Percentiles rank a stretch among this genome's conserved stretches.
Evolutionary conservation across 495 filamentous ascomycete species (phyloP).

Genomic region (Penicillium paradoxum): DNA sequence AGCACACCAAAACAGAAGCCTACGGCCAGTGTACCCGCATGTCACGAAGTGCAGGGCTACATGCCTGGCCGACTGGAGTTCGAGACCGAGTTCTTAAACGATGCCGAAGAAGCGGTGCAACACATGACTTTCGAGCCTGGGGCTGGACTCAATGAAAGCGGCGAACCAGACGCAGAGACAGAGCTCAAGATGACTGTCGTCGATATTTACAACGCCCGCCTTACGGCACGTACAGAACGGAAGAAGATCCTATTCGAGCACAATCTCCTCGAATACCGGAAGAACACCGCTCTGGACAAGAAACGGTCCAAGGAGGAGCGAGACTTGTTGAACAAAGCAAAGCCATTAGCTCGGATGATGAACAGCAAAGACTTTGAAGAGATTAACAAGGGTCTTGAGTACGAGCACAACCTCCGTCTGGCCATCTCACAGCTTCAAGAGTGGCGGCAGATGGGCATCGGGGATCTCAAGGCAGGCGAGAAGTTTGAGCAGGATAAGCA

Average conservation of each 20-base stretch:
- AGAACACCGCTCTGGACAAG: constrained; percentile 83
- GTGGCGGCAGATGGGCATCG: constrained; percentile 81
- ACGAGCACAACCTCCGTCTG: constrained; percentile 85
- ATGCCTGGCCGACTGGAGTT: constrained; percentile 98
- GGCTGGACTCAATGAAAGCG: constrained; percentile 82
- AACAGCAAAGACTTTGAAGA: constrained; percentile 84
- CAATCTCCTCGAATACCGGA: constrained; percentile 82
- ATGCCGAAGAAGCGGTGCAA: constrained; percentile 96
- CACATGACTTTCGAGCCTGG: constrained; percentile 97
- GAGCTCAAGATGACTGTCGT: constrained; percentile 97
- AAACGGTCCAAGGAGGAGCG: constrained; percentile 93
- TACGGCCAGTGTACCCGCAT: constrained; percentile 86
- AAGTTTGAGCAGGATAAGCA: constrained; percentile 94
- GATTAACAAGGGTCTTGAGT: constrained; percentile 74
- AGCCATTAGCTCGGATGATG: constrained; percentile 97
- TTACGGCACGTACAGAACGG: constrained; percentile 87
- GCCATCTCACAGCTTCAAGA: constrained; percentile 90
- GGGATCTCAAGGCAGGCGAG: constrained; percentile 78
- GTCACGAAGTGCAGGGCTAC: constrained; percentile 96
- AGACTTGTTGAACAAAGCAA: constrained; percentile 84
- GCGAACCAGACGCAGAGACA: constrained; percentile 86
- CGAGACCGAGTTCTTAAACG: constrained; percentile 95
- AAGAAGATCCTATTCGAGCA: constrained; percentile 98
- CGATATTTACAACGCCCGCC: constrained; percentile 93
- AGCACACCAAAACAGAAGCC: constrained; percentile 91